Percentiles rank a stretch among this genome's conserved stretches.
Conservation (phyloP, 257 asterid species). For the Przewalskia tangutica region DNA sequence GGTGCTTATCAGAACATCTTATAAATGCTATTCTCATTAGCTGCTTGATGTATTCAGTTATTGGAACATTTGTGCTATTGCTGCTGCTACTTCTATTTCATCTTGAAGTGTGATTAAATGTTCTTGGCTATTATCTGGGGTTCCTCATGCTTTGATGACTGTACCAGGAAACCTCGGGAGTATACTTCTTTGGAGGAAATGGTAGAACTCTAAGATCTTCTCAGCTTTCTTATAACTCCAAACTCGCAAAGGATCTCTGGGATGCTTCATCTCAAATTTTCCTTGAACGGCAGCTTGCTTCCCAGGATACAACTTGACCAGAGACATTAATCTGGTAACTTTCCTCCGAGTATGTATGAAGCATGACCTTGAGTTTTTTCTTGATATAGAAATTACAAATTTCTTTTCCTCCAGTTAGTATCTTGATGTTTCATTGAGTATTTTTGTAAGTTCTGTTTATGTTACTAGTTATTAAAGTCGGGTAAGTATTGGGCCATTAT, state of each 20-base stretch:
- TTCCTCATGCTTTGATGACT: not conserved
- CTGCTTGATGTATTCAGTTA: not conserved
- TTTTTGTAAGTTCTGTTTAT: not conserved
- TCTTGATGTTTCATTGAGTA: not conserved
- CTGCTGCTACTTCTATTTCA: not conserved
- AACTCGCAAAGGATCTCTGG: slow-evolving; percentile 66
- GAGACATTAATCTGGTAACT: not conserved
- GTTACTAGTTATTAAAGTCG: not conserved
- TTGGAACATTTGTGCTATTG: not conserved
- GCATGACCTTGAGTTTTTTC: not conserved
- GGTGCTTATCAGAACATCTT: not conserved
- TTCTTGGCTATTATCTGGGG: not conserved
- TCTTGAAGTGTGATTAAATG: not conserved
- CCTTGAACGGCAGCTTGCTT: slow-evolving; percentile 35
- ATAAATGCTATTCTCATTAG: not conserved
- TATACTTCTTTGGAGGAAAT: slow-evolving; percentile 77
- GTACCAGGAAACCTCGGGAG: slow-evolving; percentile 69
- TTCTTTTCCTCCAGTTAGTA: not conserved
- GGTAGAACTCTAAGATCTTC: slow-evolving; percentile 55
- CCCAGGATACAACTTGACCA: not conserved
- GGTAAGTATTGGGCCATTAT: not conserved
- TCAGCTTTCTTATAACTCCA: slow-evolving; percentile 38
- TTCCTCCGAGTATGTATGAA: not conserved
- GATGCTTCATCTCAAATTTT: slow-evolving; percentile 48
- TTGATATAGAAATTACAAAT: not conserved